Evolutionary conservation across 2,329 filamentous ascomycete genomes (phyloP).

Genomic region (Zymoseptoria ardabiliae): DNA sequence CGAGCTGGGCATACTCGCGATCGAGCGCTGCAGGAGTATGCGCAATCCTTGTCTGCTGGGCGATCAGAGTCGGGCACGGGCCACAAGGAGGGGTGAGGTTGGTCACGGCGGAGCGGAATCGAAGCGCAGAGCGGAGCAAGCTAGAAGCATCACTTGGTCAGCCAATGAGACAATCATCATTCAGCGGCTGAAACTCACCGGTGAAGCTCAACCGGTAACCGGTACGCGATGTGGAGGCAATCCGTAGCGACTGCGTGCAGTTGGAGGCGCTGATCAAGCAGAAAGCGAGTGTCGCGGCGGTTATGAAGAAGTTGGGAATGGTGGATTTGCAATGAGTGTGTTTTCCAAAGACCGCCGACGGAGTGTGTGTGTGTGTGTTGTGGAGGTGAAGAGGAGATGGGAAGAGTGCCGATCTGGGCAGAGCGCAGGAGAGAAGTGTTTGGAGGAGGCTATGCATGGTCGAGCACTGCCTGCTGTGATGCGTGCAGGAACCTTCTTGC

Average conservation of each 20-base stretch:
- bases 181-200: background rate
- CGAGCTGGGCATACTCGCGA: background rate
- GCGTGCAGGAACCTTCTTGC: background rate
- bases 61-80: background rate
- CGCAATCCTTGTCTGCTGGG: background rate
- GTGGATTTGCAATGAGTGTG: constrained; percentile 22
- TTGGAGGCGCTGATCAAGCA: background rate
- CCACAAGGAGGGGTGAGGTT: background rate
- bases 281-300: constrained; percentile 12
- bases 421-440: constrained; percentile 5
- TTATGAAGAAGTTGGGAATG: constrained; percentile 32
- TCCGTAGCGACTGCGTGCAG: background rate
- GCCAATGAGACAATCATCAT: background rate
- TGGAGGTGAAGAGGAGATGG: constrained; percentile 1
- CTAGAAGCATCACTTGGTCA: background rate
- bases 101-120: background rate
- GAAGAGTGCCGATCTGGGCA: background rate
- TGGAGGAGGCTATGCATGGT: background rate
- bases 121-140: background rate
- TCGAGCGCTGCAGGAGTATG: background rate
- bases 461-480: background rate
- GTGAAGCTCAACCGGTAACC: background rate
- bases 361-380: constrained; percentile 10
- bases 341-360: constrained; percentile 15
- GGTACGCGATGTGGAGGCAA: background rate